Evolutionary conservation across 208 protist species (phyloP).

Genomic region (Leishmania lainsoni): DNA sequence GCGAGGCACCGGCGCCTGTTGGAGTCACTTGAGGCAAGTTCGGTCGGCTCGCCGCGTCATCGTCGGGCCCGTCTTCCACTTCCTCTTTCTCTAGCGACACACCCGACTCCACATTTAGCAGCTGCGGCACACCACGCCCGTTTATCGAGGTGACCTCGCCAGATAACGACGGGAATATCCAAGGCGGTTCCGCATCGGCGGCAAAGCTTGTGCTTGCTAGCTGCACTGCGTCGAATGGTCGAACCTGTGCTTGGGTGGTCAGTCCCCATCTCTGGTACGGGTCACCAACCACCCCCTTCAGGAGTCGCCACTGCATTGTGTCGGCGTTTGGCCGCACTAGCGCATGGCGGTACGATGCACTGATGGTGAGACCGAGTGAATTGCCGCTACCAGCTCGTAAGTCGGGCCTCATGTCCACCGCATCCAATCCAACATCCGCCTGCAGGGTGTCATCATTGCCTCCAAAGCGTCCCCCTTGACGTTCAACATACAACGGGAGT

Average conservation of each 20-base stretch:
- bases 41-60: not conserved
- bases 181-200: not conserved
- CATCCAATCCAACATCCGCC: constrained; percentile 27
- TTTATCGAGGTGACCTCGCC: not conserved
- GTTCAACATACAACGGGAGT: constrained; percentile 7
- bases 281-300: constrained; percentile 39
- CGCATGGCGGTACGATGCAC: constrained; percentile 42
- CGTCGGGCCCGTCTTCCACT: not conserved
- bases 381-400: constrained; percentile 50
- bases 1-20: not conserved
- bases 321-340: constrained; percentile 29
- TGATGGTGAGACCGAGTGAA: constrained; percentile 44
- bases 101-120: constrained; percentile 14
- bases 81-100: not conserved
- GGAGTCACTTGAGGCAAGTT: not conserved
- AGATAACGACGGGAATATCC: not conserved
- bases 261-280: constrained; percentile 56
- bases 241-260: constrained; percentile 29
- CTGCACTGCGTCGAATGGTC: constrained; percentile 12
- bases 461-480: not conserved
- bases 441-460: not conserved
- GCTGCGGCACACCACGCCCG: constrained; percentile 4
- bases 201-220: not conserved
- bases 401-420: constrained; percentile 30
- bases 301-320: constrained; percentile 33